Evolutionary conservation across 164 flowering plant species (phyloP).

Genomic region (Nymphaea colorata): DNA sequence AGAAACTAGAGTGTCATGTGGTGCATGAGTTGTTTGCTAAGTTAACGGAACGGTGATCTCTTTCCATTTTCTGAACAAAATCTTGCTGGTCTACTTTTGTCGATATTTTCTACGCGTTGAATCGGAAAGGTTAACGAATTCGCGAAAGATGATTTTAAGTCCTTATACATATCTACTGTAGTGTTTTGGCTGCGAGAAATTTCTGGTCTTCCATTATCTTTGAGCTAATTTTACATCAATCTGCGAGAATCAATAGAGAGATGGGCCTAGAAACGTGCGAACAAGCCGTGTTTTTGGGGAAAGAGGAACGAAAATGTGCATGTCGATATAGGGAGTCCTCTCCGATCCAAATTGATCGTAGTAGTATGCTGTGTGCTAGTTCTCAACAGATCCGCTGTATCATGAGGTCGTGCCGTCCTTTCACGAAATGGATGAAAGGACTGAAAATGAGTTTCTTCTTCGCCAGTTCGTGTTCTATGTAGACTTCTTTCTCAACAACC

Average conservation of each 20-base stretch:
- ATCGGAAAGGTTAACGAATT: background rate
- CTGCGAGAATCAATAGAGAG: too few relatives aligned
- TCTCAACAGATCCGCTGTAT: background rate
- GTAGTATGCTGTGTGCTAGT: too few relatives aligned
- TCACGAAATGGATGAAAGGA: too few relatives aligned
- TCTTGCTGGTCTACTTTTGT: too few relatives aligned
- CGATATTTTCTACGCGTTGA: background rate
- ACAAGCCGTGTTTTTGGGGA: background rate
- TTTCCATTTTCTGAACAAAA: too few relatives aligned
- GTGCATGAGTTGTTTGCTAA: background rate
- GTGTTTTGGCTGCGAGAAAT: too few relatives aligned
- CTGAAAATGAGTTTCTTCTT: background rate
- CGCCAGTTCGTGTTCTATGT: background rate
- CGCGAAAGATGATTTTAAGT: too few relatives aligned
- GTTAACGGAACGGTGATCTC: too few relatives aligned
- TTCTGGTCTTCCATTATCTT: background rate
- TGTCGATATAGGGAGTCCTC: background rate
- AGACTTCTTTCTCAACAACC: background rate
- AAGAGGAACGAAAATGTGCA: background rate
- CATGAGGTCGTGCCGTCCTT: background rate
- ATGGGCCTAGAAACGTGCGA: too few relatives aligned
- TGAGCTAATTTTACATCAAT: too few relatives aligned
- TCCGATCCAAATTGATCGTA: too few relatives aligned
- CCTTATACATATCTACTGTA: too few relatives aligned
- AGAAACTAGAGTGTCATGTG: background rate